phyloP scores from a whole-genome alignment of 176 grass and related monocot species.

The Melocanna baccifera region DNA sequence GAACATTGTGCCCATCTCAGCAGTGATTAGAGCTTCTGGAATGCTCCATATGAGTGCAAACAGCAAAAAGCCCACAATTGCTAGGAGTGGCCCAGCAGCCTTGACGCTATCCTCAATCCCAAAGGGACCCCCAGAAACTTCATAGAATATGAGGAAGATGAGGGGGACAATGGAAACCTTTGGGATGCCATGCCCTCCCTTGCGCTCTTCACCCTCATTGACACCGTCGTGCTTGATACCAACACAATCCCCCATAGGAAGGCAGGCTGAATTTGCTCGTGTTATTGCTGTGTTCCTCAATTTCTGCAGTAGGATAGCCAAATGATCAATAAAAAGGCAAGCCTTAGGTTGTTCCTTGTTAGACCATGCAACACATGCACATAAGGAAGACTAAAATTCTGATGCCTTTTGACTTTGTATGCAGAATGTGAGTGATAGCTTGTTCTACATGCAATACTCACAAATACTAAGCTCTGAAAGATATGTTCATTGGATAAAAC shows the following conservation, averaged over 20 bases:
- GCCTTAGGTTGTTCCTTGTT: background rate
- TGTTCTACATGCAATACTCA: background rate
- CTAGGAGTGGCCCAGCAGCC: slow-evolving; percentile 74
- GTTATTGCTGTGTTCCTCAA: slow-evolving; percentile 38
- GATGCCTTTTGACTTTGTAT: background rate
- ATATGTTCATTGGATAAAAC: background rate
- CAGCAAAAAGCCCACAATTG: slow-evolving; percentile 72
- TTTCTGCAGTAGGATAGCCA: slow-evolving; percentile 42
- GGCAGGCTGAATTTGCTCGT: slow-evolving; percentile 24
- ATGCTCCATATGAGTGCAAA: slow-evolving; percentile 89
- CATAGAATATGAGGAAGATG: slow-evolving; percentile 91
- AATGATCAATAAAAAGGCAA: background rate
- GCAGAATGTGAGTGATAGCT: background rate
- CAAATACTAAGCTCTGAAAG: background rate
- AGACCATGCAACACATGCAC: background rate
- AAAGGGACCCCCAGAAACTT: slow-evolving; percentile 88
- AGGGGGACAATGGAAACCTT: slow-evolving; percentile 78
- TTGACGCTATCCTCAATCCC: slow-evolving; percentile 87
- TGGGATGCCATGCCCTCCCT: slow-evolving; percentile 39
- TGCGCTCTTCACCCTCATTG: slow-evolving; percentile 10
- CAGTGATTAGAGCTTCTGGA: slow-evolving; percentile 83
- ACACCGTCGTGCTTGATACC: slow-evolving; percentile 25
- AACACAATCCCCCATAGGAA: slow-evolving; percentile 40
- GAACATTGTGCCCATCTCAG: slow-evolving; percentile 95
- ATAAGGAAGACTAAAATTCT: background rate